Evolutionary conservation across 139 green algal species (phyloP).

Genomic region (Gonium pectorale): DNA sequence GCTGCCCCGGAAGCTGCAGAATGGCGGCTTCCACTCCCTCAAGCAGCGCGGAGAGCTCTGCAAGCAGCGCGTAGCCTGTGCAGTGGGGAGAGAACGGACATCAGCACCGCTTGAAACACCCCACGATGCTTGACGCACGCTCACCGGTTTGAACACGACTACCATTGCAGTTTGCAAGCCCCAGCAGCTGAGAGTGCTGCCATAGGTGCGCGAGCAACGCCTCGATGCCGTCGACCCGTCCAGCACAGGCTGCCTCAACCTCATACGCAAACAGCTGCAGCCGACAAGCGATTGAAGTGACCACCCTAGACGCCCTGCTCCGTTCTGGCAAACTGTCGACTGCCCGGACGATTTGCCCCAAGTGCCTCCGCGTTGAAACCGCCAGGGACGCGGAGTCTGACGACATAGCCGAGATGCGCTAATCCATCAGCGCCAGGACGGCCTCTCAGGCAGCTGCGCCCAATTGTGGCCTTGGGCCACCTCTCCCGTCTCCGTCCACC

Average conservation of each 20-base stretch:
- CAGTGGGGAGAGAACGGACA: not conserved
- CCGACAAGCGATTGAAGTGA: conserved; percentile 3
- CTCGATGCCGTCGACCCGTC: not conserved
- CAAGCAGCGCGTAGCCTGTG: conserved; percentile 11
- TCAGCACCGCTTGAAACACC: not conserved
- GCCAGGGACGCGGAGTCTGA: too few species aligned
- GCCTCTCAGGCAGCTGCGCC: too few species aligned
- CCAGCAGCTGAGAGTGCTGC: conserved; percentile 12
- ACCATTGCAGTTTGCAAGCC: not conserved
- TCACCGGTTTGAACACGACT: conserved; percentile 5
- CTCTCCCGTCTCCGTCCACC: too few species aligned
- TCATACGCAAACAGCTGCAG: conserved; percentile 21
- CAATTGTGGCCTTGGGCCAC: too few species aligned
- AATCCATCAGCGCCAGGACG: too few species aligned
- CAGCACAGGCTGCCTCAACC: not conserved
- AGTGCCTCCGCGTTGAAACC: too few species aligned
- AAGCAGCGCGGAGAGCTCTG: not conserved
- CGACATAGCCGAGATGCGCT: too few species aligned
- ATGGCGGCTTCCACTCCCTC: not conserved
- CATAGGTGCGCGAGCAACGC: not conserved
- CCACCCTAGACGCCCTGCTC: conserved; percentile 6
- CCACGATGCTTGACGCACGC: not conserved
- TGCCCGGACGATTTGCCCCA: not conserved
- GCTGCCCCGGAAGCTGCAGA: conserved; percentile 3
- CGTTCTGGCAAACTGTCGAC: not conserved